phyloP scores from a whole-genome alignment of 129 eudicot genomes.

The Artemisia tridentata region DNA sequence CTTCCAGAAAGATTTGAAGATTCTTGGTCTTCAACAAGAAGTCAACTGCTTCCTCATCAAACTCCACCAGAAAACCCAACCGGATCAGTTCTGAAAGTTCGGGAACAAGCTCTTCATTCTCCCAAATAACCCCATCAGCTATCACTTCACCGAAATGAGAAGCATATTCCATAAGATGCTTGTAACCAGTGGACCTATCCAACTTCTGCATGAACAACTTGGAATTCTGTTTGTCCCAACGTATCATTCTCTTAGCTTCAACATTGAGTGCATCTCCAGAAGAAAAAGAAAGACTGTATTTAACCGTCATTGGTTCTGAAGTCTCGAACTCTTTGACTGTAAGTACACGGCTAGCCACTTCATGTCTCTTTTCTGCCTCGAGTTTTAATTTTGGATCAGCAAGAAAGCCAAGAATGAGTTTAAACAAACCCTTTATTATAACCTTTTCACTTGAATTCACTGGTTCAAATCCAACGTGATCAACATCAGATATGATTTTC shows the following conservation, averaged over 20 bases:
- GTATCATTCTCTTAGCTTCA: slow-evolving; percentile 34
- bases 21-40: slow-evolving; percentile 51
- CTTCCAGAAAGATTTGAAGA: slow-evolving; percentile 49
- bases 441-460: background rate
- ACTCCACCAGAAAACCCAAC: slow-evolving; percentile 53
- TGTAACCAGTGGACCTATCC: slow-evolving; percentile 25
- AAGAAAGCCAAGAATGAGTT: background rate
- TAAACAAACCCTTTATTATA: background rate
- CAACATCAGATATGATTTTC: background rate
- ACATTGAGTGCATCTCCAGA: slow-evolving; percentile 31
- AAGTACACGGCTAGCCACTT: slow-evolving; percentile 4
- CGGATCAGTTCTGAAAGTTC: slow-evolving; percentile 46
- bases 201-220: slow-evolving; percentile 41
- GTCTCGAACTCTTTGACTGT: slow-evolving; percentile 27
- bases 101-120: slow-evolving; percentile 40
- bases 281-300: slow-evolving; percentile 33
- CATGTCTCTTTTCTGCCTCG: background rate
- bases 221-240: slow-evolving; percentile 53
- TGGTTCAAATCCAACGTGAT: background rate
- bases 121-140: slow-evolving; percentile 62
- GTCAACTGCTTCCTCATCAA: slow-evolving; percentile 54
- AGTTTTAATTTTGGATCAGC: background rate
- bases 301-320: slow-evolving; percentile 26
- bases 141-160: slow-evolving; percentile 42
- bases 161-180: slow-evolving; percentile 40